phyloP scores from a whole-genome alignment of 2,329 filamentous ascomycete species.

The Colletotrichum sp. region DNA sequence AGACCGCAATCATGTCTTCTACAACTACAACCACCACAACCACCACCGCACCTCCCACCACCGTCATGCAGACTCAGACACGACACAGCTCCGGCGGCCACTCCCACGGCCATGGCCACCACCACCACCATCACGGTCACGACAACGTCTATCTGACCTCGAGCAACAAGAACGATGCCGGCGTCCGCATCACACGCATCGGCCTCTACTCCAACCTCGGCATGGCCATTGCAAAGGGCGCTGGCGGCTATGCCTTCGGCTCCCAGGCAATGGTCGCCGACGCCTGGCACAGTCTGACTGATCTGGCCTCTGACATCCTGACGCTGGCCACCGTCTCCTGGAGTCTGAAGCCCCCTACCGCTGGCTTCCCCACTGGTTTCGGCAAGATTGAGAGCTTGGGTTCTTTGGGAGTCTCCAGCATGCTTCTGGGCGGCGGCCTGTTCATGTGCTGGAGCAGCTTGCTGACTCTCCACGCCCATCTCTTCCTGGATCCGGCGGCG shows the following conservation, averaged over 20 bases:
- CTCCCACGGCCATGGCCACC: constrained; percentile 47
- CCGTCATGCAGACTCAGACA: constrained; percentile 40
- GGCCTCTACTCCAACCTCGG: constrained; percentile 87
- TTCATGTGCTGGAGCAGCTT: constrained; percentile 88
- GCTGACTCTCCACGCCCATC: constrained; percentile 72
- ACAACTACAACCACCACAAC: constrained; percentile 31
- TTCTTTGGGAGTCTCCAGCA: constrained; percentile 88
- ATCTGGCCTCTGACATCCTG: constrained; percentile 92
- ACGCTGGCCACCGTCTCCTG: constrained; percentile 94
- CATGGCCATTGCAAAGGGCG: constrained; percentile 93
- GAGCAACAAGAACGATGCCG: constrained; percentile 86
- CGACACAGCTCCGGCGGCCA: constrained; percentile 55
- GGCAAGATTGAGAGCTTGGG: constrained; percentile 98
- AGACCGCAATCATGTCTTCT: constrained; percentile 37
- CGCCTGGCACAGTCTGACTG: constrained; percentile 93
- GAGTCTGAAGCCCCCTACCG: constrained; percentile 84
- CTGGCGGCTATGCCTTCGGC: constrained; percentile 93
- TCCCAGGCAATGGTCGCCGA: constrained; percentile 93
- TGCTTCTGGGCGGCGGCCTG: constrained; percentile 86
- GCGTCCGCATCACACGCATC: constrained; percentile 90
- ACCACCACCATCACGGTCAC: constrained; percentile 75
- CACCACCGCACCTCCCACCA: constrained; percentile 29
- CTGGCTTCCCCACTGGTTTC: constrained; percentile 87
- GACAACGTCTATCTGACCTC: constrained; percentile 86
- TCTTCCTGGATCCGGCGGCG: constrained; percentile 68